Percentiles rank a stretch among this genome's conserved stretches.
These are phyloP conservation scores for Stropharia rugosoannulata DNA, from an alignment of 768 basidiomycete genomes.

Conservation along the genomic window DNA sequence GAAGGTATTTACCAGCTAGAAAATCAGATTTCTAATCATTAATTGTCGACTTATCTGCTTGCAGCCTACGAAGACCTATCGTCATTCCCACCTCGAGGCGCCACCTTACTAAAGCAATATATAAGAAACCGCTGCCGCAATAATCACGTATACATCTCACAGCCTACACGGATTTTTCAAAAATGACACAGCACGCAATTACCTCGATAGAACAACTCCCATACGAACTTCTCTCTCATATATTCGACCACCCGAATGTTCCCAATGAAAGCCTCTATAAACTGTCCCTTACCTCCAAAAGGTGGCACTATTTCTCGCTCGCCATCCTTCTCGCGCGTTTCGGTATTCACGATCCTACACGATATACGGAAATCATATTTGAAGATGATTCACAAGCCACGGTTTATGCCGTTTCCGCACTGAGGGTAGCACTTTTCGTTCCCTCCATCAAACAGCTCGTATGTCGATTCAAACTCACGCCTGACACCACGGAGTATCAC, in stretches of 20 bases:
- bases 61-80: no score
- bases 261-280: slow-evolving; percentile 12
- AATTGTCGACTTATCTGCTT: no score
- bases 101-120: no score
- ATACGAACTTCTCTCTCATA: slow-evolving; percentile 19
- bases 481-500: slow-evolving; percentile 12
- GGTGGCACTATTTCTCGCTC: slow-evolving; percentile 17
- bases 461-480: slow-evolving; percentile 15
- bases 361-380: slow-evolving; percentile 14
- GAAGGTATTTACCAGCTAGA: no score
- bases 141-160: not conserved
- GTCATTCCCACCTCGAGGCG: no score
- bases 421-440: slow-evolving; percentile 16
- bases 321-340: slow-evolving; percentile 16
- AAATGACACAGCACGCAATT: not conserved
- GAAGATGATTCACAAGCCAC: slow-evolving; percentile 2
- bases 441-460: slow-evolving; percentile 13
- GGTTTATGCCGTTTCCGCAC: slow-evolving; percentile 15
- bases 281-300: slow-evolving; percentile 14
- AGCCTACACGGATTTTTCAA: not conserved
- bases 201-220: slow-evolving; percentile 14
- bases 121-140: no score
- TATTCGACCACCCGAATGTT: slow-evolving; percentile 17
- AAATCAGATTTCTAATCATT: no score
- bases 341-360: slow-evolving; percentile 13